Conservation (phyloP, 805 yeast genomes). For the Scheffersomyces ergatensis region DNA sequence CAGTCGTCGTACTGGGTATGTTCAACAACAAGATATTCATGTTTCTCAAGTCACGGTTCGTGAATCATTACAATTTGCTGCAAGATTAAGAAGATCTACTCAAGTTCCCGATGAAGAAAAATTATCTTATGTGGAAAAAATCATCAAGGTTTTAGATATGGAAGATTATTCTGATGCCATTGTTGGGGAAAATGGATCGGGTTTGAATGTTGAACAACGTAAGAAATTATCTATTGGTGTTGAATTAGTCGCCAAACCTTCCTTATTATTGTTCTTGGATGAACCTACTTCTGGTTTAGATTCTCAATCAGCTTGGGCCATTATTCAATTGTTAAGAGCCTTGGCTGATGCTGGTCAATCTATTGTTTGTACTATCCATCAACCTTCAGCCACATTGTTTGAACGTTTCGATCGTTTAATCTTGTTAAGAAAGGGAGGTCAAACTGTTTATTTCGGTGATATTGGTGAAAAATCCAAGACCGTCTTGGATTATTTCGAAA, state of each 20-base stretch:
- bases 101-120: constrained; percentile 5
- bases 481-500: constrained; percentile 19
- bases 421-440: constrained; percentile 19
- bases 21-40: constrained; percentile 20
- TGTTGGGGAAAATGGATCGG: constrained; percentile 18
- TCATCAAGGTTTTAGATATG: constrained; percentile 11
- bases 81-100: constrained; percentile 2
- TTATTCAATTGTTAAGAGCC: constrained; percentile 44
- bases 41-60: constrained; percentile 18
- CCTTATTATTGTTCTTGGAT: constrained; percentile 49
- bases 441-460: constrained; percentile 18
- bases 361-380: constrained; percentile 55
- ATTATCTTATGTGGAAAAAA: constrained; percentile 13
- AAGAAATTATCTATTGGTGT: constrained; percentile 18
- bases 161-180: constrained; percentile 12
- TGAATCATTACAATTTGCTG: constrained; percentile 13
- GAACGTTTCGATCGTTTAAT: constrained; percentile 24
- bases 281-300: constrained; percentile 64
- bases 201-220: constrained; percentile 20
- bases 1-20: constrained; percentile 12
- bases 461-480: constrained; percentile 21
- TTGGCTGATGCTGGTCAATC: constrained; percentile 30
- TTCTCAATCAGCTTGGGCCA: constrained; percentile 52
- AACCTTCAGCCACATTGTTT: constrained; percentile 47
- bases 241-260: constrained; percentile 16